Evolutionary conservation across 805 yeast species (phyloP).

Genomic region (Cyberlindnera euphorbiae): DNA sequence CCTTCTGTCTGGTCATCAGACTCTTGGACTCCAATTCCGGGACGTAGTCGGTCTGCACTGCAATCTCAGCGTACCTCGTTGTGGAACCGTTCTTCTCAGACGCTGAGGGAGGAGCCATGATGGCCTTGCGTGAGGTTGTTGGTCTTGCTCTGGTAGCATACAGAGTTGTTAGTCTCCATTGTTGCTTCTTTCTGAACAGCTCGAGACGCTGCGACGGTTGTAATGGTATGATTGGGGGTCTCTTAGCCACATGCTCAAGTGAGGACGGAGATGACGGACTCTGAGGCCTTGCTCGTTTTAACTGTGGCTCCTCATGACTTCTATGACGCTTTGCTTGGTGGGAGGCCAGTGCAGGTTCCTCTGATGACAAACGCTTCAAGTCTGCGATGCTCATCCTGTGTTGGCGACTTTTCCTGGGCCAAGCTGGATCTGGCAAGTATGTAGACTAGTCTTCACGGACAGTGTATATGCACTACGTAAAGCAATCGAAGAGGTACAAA

Average conservation of each 20-base stretch:
- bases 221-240: constrained; percentile 29
- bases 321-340: background rate
- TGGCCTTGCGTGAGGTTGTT: constrained; percentile 3
- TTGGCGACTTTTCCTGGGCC: too few relatives aligned
- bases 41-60: constrained; percentile 23
- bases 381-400: constrained; percentile 1
- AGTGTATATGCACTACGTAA: background rate
- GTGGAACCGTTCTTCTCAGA: background rate
- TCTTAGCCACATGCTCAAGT: constrained; percentile 14
- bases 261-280: constrained; percentile 2
- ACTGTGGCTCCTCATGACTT: constrained; percentile 1
- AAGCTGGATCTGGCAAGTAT: too few relatives aligned
- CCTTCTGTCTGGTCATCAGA: constrained; percentile 7
- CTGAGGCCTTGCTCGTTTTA: constrained; percentile 6
- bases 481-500: too few relatives aligned
- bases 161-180: constrained; percentile 25
- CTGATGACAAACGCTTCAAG: constrained; percentile 2
- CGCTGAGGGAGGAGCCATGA: background rate
- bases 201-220: constrained; percentile 25
- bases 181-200: constrained; percentile 23
- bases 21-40: constrained; percentile 18
- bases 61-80: constrained; percentile 15
- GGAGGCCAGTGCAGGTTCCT: background rate
- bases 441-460: too few relatives aligned
- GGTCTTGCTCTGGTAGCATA: constrained; percentile 17